Evolutionary conservation across 2,329 filamentous ascomycete genomes (phyloP).

Genomic region (Blastomyces gilchristii): DNA sequence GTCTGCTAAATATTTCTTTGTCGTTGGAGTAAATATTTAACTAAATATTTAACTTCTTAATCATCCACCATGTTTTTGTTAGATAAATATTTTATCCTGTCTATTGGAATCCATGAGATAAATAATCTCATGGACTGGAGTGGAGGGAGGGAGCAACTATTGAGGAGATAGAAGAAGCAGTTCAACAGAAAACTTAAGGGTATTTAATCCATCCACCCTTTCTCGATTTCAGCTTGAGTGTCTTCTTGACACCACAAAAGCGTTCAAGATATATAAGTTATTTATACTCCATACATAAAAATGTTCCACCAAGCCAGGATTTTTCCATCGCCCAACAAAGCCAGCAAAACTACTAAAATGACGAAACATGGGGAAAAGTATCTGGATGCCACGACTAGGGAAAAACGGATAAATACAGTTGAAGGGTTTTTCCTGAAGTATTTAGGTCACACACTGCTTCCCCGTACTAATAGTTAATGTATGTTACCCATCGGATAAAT

Average conservation of each 20-base stretch:
- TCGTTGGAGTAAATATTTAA: too few species aligned
- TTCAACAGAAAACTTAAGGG: background rate
- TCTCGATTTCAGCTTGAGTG: background rate
- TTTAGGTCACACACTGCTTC: background rate
- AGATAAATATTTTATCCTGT: too few species aligned
- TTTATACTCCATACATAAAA: background rate
- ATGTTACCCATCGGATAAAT: background rate
- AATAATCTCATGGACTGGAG: too few species aligned
- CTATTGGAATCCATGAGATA: too few species aligned
- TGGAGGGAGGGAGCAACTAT: too few species aligned
- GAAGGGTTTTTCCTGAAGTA: too few species aligned
- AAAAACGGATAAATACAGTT: background rate
- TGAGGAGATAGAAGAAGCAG: background rate
- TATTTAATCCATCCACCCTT: background rate
- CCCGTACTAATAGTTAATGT: background rate
- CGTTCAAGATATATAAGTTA: background rate
- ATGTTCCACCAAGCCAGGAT: background rate
- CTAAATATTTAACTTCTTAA: too few species aligned
- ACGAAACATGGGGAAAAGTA: background rate
- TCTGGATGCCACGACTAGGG: background rate
- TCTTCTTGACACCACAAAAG: background rate
- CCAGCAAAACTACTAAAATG: background rate
- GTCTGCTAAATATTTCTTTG: too few species aligned
- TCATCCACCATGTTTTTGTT: too few species aligned
- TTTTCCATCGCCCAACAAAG: too few species aligned